Conservation (phyloP, 2,329 filamentous ascomycete species). For the Pyrenochaeta sp. region DNA sequence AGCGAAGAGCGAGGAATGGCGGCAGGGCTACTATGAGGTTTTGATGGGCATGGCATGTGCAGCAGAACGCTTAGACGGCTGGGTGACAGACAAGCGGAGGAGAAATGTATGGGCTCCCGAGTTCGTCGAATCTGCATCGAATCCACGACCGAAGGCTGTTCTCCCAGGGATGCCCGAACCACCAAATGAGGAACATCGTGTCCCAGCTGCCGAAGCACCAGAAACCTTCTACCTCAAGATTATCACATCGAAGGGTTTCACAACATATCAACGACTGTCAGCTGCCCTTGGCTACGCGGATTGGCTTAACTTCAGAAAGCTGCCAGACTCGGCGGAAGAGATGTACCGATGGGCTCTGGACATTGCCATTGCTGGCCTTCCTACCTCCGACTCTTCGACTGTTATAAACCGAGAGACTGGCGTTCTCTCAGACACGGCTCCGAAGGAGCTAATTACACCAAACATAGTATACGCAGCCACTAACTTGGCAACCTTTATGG, state of each 20-base stretch:
- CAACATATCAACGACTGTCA: slow-evolving; percentile 78
- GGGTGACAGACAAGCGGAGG: slow-evolving; percentile 71
- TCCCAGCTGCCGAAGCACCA: slow-evolving; percentile 70
- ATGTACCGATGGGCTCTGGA: slow-evolving; percentile 80
- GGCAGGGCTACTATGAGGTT: slow-evolving; percentile 83
- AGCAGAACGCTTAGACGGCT: slow-evolving; percentile 83
- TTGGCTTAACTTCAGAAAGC: slow-evolving; percentile 81
- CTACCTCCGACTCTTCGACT: slow-evolving; percentile 50
- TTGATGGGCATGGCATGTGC: slow-evolving; percentile 79
- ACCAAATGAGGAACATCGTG: slow-evolving; percentile 79
- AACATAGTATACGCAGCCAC: slow-evolving; percentile 82
- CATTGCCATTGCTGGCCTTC: slow-evolving; percentile 69
- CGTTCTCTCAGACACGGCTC: slow-evolving; percentile 65
- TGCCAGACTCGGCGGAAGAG: slow-evolving; percentile 70
- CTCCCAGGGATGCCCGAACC: slow-evolving; percentile 70
- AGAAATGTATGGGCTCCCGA: slow-evolving; percentile 74
- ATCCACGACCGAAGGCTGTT: slow-evolving; percentile 79
- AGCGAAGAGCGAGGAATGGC: slow-evolving; percentile 82
- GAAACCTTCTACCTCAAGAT: slow-evolving; percentile 84
- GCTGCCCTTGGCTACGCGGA: slow-evolving; percentile 84
- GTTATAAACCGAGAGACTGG: slow-evolving; percentile 70
- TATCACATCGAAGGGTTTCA: slow-evolving; percentile 81
- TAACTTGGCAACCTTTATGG: slow-evolving; percentile 79
- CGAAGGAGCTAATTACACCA: slow-evolving; percentile 63
- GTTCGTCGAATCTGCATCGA: slow-evolving; percentile 81